Conservation (phyloP, 2,329 filamentous ascomycete species). For the Phyllosticta paracitricarpa region DNA sequence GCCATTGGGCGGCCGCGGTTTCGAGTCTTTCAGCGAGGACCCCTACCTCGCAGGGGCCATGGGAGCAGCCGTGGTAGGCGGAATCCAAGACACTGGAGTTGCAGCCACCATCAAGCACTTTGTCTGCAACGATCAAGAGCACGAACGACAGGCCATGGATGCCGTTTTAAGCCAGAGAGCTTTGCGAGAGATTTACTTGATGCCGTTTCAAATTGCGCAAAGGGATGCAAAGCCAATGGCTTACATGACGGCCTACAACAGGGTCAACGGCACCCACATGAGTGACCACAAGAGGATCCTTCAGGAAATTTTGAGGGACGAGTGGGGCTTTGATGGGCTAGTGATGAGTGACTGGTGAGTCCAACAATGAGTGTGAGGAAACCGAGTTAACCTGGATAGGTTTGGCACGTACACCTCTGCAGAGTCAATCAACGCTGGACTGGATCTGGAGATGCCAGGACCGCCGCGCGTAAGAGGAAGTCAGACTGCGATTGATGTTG, state of each 20-base stretch:
- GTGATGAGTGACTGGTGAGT: slow-evolving; percentile 59
- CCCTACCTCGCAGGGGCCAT: slow-evolving; percentile 58
- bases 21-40: slow-evolving; percentile 65
- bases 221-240: slow-evolving; percentile 57
- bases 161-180: slow-evolving; percentile 48
- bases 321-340: slow-evolving; percentile 65
- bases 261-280: slow-evolving; percentile 60
- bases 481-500: slow-evolving; percentile 4
- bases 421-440: slow-evolving; percentile 25
- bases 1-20: slow-evolving; percentile 69
- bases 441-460: slow-evolving; percentile 30
- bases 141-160: slow-evolving; percentile 52
- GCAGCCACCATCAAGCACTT: slow-evolving; percentile 68
- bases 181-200: slow-evolving; percentile 43
- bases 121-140: slow-evolving; percentile 57
- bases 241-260: slow-evolving; percentile 67
- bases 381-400: slow-evolving; percentile 60
- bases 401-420: slow-evolving; percentile 27
- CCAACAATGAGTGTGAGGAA: slow-evolving; percentile 47
- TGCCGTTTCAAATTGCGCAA: slow-evolving; percentile 60
- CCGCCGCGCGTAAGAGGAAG: slow-evolving; percentile 34
- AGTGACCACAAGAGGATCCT: slow-evolving; percentile 56
- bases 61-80: slow-evolving; percentile 48
- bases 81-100: slow-evolving; percentile 56
- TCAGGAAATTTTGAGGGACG: slow-evolving; percentile 56